Evolutionary conservation across 305 asterid genomes (phyloP), one percentile per base, ranked within the genome.

Genomic region (Plantago rigida): DNA sequence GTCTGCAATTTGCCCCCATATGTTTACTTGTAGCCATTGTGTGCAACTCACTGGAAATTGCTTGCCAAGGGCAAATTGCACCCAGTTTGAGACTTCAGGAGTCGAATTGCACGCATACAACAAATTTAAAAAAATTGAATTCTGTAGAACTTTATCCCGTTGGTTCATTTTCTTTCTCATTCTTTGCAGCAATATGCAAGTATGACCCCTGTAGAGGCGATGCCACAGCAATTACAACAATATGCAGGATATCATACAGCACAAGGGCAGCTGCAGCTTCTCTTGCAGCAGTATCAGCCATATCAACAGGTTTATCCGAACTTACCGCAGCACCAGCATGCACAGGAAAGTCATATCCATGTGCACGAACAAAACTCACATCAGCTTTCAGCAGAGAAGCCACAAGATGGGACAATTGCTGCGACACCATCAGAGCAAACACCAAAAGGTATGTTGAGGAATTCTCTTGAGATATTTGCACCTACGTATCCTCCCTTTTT

Each of bases 251-350:
- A 75, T 68, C 86, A 75, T 8, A 66, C 59, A 11, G 49, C 69
- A 10, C 73, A 69, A 67, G 79, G 68, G 59, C 77, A 76, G 69
- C n/a, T n/a, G n/a, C 83, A 82, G 70, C 73, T 60, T 34, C 78
- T 68, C 44, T 61, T 72, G 82, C 84, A 79, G 80, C 91, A 79
- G 71, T 82, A 78, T 76, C 84, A 84, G 73, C 78, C 70, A 60
- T 64, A 78, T 64, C 85, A 76, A 62, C 77, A 79, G 72, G 73
- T 70, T 59, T 71, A 66, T 67, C 78, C 73, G 59, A 64, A 72
- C 29, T 17, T 68, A 41, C 71, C 71, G 60, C 74, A 68, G n/a
- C 82, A 79, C 59, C 81, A 77, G 70, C 75, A 71, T 50, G 17
- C 63, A 22, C 73, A 63, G 52, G 81, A 72, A 64, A 75, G 81